A percentile compares a stretch with the other conserved stretches of the same genome.
Conservation (phyloP, 805 yeast species). For the Starmerella khaoyaiensis region DNA sequence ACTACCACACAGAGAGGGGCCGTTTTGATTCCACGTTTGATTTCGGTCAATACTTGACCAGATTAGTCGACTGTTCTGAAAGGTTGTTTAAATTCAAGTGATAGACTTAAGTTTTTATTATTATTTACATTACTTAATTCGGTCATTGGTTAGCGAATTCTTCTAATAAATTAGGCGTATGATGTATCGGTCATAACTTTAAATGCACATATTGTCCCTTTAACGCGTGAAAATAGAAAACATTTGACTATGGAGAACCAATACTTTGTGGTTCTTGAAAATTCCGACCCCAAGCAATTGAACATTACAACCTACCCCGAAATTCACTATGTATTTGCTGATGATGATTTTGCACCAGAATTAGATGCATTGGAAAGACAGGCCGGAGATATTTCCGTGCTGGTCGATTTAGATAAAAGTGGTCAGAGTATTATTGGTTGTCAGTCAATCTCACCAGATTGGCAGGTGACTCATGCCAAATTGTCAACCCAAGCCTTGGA, state of each 20-base stretch:
- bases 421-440: slow-evolving; percentile 25
- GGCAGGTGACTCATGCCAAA: slow-evolving; percentile 28
- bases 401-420: slow-evolving; percentile 29
- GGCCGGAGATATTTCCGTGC: slow-evolving; percentile 25
- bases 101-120: too few species aligned
- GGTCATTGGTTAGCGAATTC: too few species aligned
- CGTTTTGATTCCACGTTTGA: too few species aligned
- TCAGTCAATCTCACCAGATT: slow-evolving; percentile 28
- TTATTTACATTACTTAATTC: too few species aligned
- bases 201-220: too few species aligned
- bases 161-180: too few species aligned
- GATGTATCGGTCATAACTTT: too few species aligned
- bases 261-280: slow-evolving; percentile 20
- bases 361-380: slow-evolving; percentile 25
- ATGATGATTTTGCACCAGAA: slow-evolving; percentile 29
- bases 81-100: too few species aligned
- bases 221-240: too few species aligned
- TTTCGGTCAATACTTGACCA: too few species aligned
- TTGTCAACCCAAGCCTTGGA: slow-evolving; percentile 18
- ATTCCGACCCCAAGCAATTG: slow-evolving; percentile 7
- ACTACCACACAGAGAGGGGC: too few species aligned
- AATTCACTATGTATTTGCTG: slow-evolving; percentile 29
- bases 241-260: slow-evolving; percentile 10
- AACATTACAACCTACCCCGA: slow-evolving; percentile 27
- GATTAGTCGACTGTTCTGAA: too few species aligned